phyloP scores from a whole-genome alignment of 75 land plant genomes.

The Azolla pinnata region DNA sequence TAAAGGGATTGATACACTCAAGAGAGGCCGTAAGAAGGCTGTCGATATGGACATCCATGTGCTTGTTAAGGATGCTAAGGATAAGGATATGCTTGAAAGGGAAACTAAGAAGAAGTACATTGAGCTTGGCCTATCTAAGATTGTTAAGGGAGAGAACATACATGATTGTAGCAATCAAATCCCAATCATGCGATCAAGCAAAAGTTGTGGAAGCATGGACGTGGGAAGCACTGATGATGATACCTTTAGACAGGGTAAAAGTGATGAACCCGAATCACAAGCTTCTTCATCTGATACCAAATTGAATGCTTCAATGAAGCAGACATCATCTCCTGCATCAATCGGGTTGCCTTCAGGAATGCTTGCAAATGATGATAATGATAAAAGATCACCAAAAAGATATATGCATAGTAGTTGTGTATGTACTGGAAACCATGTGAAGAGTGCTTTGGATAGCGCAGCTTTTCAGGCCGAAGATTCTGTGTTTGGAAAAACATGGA shows the following conservation, averaged over 20 bases:
- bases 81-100: background rate
- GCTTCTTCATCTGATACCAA: too few relatives aligned
- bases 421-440: slow-evolving; percentile 8
- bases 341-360: slow-evolving; percentile 8
- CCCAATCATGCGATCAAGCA: too few relatives aligned
- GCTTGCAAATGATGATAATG: slow-evolving; percentile 1
- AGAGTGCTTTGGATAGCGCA: slow-evolving; percentile 5
- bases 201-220: too few relatives aligned
- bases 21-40: too few relatives aligned
- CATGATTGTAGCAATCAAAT: background rate
- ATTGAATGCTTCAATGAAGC: slow-evolving; percentile 1
- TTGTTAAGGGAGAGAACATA: background rate
- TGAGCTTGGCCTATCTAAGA: background rate
- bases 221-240: too few relatives aligned
- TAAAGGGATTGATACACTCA: too few relatives aligned
- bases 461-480: background rate
- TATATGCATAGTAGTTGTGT: background rate
- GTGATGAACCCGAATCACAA: background rate
- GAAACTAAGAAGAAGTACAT: background rate
- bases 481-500: slow-evolving; percentile 2
- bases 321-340: background rate
- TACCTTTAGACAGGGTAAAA: too few relatives aligned
- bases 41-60: too few relatives aligned
- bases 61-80: too few relatives aligned
- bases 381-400: background rate